Base-by-base conservation (phyloP, 306 rosid genomes). In the Luffa aegyptiaca region DNA sequence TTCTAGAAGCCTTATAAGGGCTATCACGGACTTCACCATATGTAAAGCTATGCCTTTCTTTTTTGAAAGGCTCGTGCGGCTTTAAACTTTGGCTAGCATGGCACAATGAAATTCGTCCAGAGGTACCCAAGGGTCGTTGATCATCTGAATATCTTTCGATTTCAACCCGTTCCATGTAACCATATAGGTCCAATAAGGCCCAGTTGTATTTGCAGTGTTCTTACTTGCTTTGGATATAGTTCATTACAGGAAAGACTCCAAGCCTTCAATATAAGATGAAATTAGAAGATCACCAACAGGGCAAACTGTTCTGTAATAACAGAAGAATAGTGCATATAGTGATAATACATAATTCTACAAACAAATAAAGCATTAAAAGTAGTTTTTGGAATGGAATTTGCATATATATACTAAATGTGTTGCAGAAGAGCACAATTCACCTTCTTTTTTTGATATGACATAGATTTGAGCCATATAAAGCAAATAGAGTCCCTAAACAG, bases 21-120 rank as follows among this genome's bases (percentile, higher is more conserved):
- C 56, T 18, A 8, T 76, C 85, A 53, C 81, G 90, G 86, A 86
- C 83, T 79, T 91, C 93, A 49, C 92, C 93, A 85, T 87, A 89
- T 44, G 92, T 85, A 82, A 85, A 45, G 75, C 80, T 52, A 48
- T 84, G 79, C 82, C 83, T 89, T 80, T 84, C 90, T 42, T 80
- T 83, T 77, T 82, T 84, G 31, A 83, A 70, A 84, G 76, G 80
- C 68, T 84, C 90, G 80, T 62, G 68, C 31, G 17, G 80, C 84
- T 88, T 92, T 82, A 41, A 45, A 81, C 81, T 84, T 88, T 82
- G 85, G 80, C 73, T 84, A 18, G 80, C 41, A 42, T 81, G 70
- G 62, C 73, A 39, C 12, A 63, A 7, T 44, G 56, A 59, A 44
- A 44, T 37, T 13, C 75, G 76, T 65, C 82, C 81, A 11, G 80